Conservation (phyloP, 495 filamentous ascomycete species). For the Neurospora cerealis region DNA sequence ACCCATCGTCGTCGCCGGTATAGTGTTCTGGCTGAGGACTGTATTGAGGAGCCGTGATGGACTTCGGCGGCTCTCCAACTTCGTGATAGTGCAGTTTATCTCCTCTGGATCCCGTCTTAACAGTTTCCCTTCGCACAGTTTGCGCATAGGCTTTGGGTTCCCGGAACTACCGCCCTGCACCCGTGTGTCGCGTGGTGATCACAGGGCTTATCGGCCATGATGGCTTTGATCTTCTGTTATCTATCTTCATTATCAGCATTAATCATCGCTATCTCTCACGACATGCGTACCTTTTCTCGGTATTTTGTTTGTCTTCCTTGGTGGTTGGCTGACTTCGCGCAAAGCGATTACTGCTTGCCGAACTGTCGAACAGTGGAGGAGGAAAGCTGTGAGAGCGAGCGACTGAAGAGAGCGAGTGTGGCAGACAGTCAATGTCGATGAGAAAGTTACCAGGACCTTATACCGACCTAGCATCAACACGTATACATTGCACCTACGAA, state of each 20-base stretch:
- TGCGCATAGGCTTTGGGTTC: constrained; percentile 8
- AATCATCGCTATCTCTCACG: not conserved
- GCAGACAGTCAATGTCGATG: too few relatives aligned
- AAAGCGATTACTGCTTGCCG: not conserved
- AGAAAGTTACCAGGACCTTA: too few relatives aligned
- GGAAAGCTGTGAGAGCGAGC: too few relatives aligned
- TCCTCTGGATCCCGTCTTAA: not conserved
- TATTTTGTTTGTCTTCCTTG: too few relatives aligned
- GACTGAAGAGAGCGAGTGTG: too few relatives aligned
- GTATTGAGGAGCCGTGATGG: not conserved
- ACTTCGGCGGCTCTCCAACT: not conserved
- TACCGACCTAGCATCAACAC: too few relatives aligned
- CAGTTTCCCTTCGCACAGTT: constrained; percentile 9
- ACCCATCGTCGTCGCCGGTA: not conserved
- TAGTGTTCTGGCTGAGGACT: not conserved
- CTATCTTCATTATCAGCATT: not conserved
- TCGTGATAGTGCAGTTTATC: not conserved
- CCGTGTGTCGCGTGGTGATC: constrained; percentile 11
- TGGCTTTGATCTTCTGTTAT: not conserved
- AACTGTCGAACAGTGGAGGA: too few relatives aligned
- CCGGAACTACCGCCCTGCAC: constrained; percentile 5
- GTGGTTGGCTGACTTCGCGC: not conserved
- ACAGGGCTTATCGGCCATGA: constrained; percentile 17
- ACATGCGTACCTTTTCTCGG: not conserved
- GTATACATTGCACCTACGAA: not conserved